Evolutionary conservation across 768 basidiomycete species (phyloP), one percentile per base, ranked within the genome.

Genomic region (Suillus alpinus): DNA sequence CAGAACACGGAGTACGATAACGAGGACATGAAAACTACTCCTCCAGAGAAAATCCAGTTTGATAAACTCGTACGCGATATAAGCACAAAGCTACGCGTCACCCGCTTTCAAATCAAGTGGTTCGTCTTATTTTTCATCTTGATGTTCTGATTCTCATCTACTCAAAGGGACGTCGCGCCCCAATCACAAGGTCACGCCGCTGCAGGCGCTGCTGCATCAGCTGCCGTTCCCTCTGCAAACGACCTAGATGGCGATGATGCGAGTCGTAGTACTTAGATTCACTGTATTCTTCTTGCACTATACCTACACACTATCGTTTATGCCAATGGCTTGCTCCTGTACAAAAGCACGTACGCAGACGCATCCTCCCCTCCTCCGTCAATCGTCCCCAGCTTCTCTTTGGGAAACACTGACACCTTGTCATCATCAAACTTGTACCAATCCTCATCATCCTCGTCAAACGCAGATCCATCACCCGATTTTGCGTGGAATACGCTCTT

Each of bases 1-100:
- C 97, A 98, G 76, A 95, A 98, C 71, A 98, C 95, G 29, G 96
- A 98, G 74, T 98, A 98, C 70, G 96, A 97, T 73, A 93, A 91
- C 67, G 92, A 94, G 57, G 94, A 93, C 75, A 88, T 95, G 87
- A 90, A 87, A 72, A 83, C 87, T 69, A 83, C 75, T 14, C 89
- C 87, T 16, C 89, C 92, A 8, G 80, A 82, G 59, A 66, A 68
- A 40, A 91, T 94, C 56, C 75, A 85, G 69, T 91, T 94, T 71
- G 90, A 95, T 29, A 78, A 86, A 49, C 76, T 99, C 32, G 85
- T 92, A 62, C 81, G 97, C 64, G 93, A 95, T 68, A 88, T 98
- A 72, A 94, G 87, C 65, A 81, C 87, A 55, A 98, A 97, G 69
- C 94, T 95, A 36, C 82, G 95, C 51, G 97, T 99, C 40, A 99